Evolutionary conservation across 2,329 filamentous ascomycete genomes (phyloP), one percentile per base, ranked within the genome.

Genomic region (Colletotrichum tropicale): DNA sequence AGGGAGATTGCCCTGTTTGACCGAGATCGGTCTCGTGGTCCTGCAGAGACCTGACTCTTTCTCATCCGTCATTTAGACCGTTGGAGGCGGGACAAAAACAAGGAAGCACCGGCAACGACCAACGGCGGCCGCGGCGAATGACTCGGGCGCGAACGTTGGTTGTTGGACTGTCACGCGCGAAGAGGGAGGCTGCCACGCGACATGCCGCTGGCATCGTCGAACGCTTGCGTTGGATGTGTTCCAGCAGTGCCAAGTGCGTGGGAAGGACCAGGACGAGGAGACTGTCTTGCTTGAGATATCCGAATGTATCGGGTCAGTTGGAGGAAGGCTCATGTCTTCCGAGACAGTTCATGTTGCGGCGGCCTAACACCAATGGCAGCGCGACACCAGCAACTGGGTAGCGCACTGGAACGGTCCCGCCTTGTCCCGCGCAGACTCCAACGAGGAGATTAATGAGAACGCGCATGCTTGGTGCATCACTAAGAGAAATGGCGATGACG

Each of bases 41-140:
- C 69, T 64, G 73, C 73, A 68, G 61, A 60, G 68, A 56, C 62
- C 38, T 72, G 68, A 67, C 62, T 75, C 72, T 74, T 32, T 62
- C 30, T 32, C 58, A 62, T 32, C 58, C 58, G 28, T 66, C 24
- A 62, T 66, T 38, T 55, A 16, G 18, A 21, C 55, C 32, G 64
- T 38, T 65, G n/a, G 26, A 73, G 58, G 70, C 56, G 48, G 43
- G 28, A 26, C 43, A 30, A 48, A 56, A 64, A 65, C 34, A 73
- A 64, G 64, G 58, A 69, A 75, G 64, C 43, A 69, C 70, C 34
- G 58, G 48, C 69, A 67, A 60, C 43, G 58, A 28, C 30, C n/a
- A 48, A 68, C 62, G 55, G n/a, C 73, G 36, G 38, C 48, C 15
- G 36, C 67, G 24, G 55, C 32, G 26, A 75, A 62, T 75, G 73